A percentile compares a stretch with the other conserved stretches of the same genome.
Conservation (phyloP, 352 stramenopile species). For the Phytopythium cucurbitacearum region DNA sequence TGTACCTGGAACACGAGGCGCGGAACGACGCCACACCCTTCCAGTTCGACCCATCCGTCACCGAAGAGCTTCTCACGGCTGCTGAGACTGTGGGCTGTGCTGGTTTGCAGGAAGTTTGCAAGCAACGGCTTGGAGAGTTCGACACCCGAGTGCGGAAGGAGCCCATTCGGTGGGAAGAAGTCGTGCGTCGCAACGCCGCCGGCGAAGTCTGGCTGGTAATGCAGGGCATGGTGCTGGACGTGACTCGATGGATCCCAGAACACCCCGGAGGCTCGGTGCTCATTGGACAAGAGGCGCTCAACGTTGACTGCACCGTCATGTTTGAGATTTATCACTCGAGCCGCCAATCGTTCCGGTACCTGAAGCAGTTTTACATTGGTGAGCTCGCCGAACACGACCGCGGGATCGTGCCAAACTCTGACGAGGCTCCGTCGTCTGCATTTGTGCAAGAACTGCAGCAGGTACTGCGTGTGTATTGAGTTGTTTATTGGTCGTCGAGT, state of each 20-base stretch:
- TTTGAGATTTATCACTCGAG: conserved; percentile 92
- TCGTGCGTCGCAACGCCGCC: conserved; percentile 62
- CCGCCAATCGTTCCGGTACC: conserved; percentile 88
- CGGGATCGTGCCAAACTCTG: conserved; percentile 38
- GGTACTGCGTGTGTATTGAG: conserved; percentile 14
- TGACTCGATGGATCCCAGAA: conserved; percentile 86
- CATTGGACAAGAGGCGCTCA: conserved; percentile 82
- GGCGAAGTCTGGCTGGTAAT: conserved; percentile 86
- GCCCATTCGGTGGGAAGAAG: conserved; percentile 76
- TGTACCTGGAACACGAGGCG: conserved; percentile 85
- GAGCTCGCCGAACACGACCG: conserved; percentile 71
- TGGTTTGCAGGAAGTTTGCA: conserved; percentile 73
- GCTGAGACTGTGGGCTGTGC: conserved; percentile 68
- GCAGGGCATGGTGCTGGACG: conserved; percentile 87
- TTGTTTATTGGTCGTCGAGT: not conserved
- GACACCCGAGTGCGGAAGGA: conserved; percentile 77
- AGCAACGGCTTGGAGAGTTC: conserved; percentile 70
- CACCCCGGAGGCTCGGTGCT: conserved; percentile 82
- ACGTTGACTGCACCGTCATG: conserved; percentile 86
- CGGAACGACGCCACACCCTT: conserved; percentile 60
- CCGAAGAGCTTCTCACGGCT: conserved; percentile 63
- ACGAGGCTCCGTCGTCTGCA: conserved; percentile 43
- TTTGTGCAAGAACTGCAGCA: conserved; percentile 77
- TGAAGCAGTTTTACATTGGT: conserved; percentile 91
- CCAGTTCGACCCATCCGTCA: conserved; percentile 78